Percentiles rank a stretch among this genome's conserved stretches.
Evolutionary conservation across 2,329 filamentous ascomycete genomes (phyloP).

Genomic region (Monosporascus ibericus): DNA sequence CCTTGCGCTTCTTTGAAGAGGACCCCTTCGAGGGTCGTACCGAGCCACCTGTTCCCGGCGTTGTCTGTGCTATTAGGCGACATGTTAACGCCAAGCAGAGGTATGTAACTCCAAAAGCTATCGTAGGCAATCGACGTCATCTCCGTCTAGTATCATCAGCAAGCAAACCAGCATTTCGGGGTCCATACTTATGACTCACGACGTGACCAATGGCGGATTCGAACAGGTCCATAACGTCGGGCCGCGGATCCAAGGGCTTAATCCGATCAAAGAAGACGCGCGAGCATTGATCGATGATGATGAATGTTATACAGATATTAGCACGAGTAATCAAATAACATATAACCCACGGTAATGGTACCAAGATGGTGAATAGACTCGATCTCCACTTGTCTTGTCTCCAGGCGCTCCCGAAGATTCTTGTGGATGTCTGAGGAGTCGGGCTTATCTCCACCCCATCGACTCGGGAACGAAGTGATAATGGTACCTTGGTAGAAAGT

Average conservation of each 20-base stretch:
- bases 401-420: slow-evolving; percentile 21
- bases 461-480: slow-evolving; percentile 31
- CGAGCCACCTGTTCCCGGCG: slow-evolving; percentile 1
- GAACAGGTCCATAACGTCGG: slow-evolving; percentile 27
- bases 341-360: background rate
- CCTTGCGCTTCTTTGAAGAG: slow-evolving; percentile 25
- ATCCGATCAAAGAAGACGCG: slow-evolving; percentile 29
- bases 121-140: slow-evolving; percentile 1
- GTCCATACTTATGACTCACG: slow-evolving; percentile 5
- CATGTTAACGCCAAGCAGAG: slow-evolving; percentile 6
- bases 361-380: slow-evolving; percentile 21
- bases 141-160: slow-evolving; percentile 4
- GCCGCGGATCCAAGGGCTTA: slow-evolving; percentile 21
- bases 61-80: background rate
- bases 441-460: slow-evolving; percentile 32
- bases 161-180: slow-evolving; percentile 3
- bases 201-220: slow-evolving; percentile 22
- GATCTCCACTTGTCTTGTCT: slow-evolving; percentile 13
- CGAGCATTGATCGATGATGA: slow-evolving; percentile 31
- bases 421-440: slow-evolving; percentile 31
- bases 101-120: background rate
- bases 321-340: too few relatives aligned
- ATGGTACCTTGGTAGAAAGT: slow-evolving; percentile 26
- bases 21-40: slow-evolving; percentile 24
- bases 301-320: slow-evolving; percentile 14